Evolutionary conservation across 2,329 filamentous ascomycete species (phyloP), one percentile per base, ranked within the genome.

Genomic region (Trichophyton simii): DNA sequence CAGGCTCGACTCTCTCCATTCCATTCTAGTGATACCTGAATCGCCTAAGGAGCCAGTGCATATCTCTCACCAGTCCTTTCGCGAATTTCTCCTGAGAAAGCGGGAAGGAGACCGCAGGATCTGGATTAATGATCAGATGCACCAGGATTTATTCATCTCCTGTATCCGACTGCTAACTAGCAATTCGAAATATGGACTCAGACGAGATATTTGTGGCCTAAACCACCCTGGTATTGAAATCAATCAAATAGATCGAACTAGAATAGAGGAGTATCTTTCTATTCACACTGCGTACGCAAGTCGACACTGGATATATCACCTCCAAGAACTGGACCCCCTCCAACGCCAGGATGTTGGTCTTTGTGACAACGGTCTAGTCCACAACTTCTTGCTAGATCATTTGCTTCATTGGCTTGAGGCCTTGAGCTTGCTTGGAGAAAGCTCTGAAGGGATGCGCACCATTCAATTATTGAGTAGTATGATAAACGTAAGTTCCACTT

Each of bases 1-100:
- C 11, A 57, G 54, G 54, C 41, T 68, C 11, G 42, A 63, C 31
- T 57, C 20, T n/a, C 63, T 71, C 3, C 63, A 67, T 28, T 67
- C 68, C 8, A 65, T 69, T 3, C 48, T 71, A 0, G 59, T 55
- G 20, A 31, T 69, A 0, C 66, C 69, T 0, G 15, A 41, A 4
- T 46, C 62, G 13, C 9, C n/a, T 1, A n/a, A 60, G 31, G 11
- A 8, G 13, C 65, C 67, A 11, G 54, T 68, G 11, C 41, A 64
- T 25, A 38, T 71, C 3, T 61, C 70, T 13, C 68, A 71, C 63
- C 62, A 67, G 59, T 73, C 70, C 58, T 73, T 73, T 57, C 67
- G 68, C 62, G 25, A 64, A 22, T 71, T 69, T 54, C 65, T 70
- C 8, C 59, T 70, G 11, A 61, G 34, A 22, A 55, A 58, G 28